Evolutionary conservation across 148 eudicot species (phyloP), one percentile per base, ranked within the genome.

Genomic region (Chenopodium formosanum): DNA sequence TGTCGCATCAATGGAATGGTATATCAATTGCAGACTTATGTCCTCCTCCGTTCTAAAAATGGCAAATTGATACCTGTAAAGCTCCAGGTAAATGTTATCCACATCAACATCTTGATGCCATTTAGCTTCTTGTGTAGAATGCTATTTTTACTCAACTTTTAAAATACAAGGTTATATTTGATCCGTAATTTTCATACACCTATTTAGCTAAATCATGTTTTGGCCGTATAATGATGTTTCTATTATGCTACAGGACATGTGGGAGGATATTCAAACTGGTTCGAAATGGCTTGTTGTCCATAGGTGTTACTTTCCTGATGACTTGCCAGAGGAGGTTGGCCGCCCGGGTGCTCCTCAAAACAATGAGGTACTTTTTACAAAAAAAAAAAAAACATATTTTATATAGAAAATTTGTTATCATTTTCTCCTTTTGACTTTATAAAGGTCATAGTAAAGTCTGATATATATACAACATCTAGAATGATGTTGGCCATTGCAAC

Each of bases 261-360:
- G 99, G 99, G 99, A 95, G 87, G 98, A 95, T 81, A 78, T 81
- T 68, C 86, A 86, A 85, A 94, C 90, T 79, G 83, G 81, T 85
- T 81, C 74, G 44, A 95, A 92, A 78, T 92, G 94, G 95, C 91
- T 91, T 81, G 64, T 70, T 58, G 92, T 86, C 68, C 90, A 87
- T 63, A 87, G 82, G 69, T 95, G 97, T 85, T 95, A 92, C 88
- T 94, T 95, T 88, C 97, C 94, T 77, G 89, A 82, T 77, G 98
- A 95, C 87, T 91, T 95, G 86, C 99, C 98, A 19, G 88, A 87
- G 82, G 88, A 90, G 79, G 99, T 94, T 90, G 99, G 97, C 70
- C 95, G 89, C 62, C 99, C 99, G 1, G 92, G 91, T 85, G 91
- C 94, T 82, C 97, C 90, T 7, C 97, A 92, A 76, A 88, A 80